Evolutionary conservation across 306 rosid species (phyloP).

Genomic region (Gillenia trifoliata): DNA sequence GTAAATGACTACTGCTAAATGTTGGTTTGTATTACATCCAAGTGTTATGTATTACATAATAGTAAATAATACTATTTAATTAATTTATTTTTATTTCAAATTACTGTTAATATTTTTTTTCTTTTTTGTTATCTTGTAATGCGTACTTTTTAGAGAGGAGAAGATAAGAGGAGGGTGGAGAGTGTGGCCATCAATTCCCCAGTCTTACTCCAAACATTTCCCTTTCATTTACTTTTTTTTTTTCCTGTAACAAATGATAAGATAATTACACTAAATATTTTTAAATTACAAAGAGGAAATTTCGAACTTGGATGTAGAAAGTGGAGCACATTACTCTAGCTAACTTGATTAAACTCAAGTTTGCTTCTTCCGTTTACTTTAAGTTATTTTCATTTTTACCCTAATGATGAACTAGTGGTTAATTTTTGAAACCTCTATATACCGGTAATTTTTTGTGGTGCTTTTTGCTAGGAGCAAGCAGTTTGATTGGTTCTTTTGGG

Average conservation of each 20-base stretch:
- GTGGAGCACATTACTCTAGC: background rate
- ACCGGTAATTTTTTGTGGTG: no score
- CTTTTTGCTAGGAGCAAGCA: background rate
- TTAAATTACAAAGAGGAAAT: no score
- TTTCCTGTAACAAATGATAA: background rate
- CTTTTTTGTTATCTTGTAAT: background rate
- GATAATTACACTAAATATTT: no score
- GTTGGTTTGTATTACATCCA: slow-evolving; percentile 13
- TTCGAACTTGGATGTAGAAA: no score
- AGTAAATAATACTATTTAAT: background rate
- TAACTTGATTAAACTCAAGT: no score
- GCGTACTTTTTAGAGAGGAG: slow-evolving; percentile 10
- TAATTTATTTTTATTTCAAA: background rate
- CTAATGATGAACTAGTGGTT: background rate
- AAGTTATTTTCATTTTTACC: background rate
- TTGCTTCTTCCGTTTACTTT: slow-evolving; percentile 18
- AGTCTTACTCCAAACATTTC: slow-evolving; percentile 31
- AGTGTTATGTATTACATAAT: background rate
- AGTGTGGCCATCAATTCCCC: slow-evolving; percentile 70
- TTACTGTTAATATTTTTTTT: background rate
- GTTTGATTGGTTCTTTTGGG: background rate
- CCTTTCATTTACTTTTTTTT: slow-evolving; percentile 8
- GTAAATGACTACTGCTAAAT: background rate
- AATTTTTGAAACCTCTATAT: background rate
- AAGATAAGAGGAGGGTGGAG: slow-evolving; percentile 41